Base-by-base conservation (phyloP, 2,329 filamentous ascomycete genomes). In the Septoria petroselini region DNA sequence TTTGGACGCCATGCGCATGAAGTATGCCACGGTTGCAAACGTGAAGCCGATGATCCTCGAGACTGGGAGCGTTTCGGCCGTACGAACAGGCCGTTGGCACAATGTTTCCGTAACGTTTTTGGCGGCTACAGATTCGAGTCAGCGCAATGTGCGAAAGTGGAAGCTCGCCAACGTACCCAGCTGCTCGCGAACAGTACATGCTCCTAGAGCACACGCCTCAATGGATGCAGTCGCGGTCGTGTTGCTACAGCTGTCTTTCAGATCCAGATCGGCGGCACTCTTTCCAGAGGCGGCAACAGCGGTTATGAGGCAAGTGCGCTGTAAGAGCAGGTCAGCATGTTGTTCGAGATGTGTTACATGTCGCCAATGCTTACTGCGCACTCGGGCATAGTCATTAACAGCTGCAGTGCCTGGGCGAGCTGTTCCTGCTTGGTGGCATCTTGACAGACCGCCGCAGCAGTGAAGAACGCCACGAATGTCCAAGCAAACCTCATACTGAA, bases 331-430 rank as follows among this genome's bases (percentile, higher is more conserved):
- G 15, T 51, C 29, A 51, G 35, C 21, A 30, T 4, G 14, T 34
- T 18, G 21, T 9, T 17, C 15, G 18, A 14, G 25, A 34, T 12
- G 12, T 7, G 4, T 11, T n/a, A 9, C 17, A 1, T n/a, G 41
- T 9, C 18, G 17, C 12, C 11, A n/a, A 9, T 8, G 25, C 41
- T 14, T 19, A 44, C 41, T 14, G 55, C 49, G 42, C 55, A 58
- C 23, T 53, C 30, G 6, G 52, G 52, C 53, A 55, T 58, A 4
- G 37, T 49, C 17, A 41, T 29, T 21, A 55, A n/a, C 27, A 58
- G 38, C 29, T 50, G 21, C 39, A 58, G 27, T 3, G 50, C 50
- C 38, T 37, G 34, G 9, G 19, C 14, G 17, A 53, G 43, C 33
- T 55, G 23, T 4, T 45, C 41, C n/a, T 34, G 25, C 29, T 44